These are phyloP conservation scores for Pestalotiopsis sp. DNA, from an alignment of 2,329 filamentous ascomycete species.

Conservation along the genomic window DNA sequence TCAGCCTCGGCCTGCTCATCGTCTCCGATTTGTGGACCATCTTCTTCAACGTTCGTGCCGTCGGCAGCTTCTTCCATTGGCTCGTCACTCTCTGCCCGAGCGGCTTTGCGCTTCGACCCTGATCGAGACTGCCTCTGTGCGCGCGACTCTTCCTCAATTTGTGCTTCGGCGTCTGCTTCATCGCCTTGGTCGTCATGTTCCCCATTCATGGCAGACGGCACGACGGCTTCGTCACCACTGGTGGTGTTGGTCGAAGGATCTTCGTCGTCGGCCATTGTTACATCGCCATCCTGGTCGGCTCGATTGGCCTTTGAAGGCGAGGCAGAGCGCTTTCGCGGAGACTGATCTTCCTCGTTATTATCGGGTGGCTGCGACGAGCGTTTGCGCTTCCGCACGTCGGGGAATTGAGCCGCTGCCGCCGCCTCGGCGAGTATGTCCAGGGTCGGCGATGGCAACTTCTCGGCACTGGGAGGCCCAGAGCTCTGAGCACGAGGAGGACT, in stretches of 20 bases:
- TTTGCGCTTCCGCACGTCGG: conserved; percentile 37
- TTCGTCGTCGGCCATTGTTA: conserved; percentile 36
- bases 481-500: conserved; percentile 27
- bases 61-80: conserved; percentile 29
- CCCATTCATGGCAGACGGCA: conserved; percentile 18
- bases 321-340: conserved; percentile 27
- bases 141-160: conserved; percentile 24
- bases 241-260: conserved; percentile 29
- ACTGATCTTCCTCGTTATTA: conserved; percentile 22
- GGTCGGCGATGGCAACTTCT: conserved; percentile 30
- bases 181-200: conserved; percentile 19
- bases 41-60: conserved; percentile 38
- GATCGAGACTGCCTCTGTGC: conserved; percentile 35
- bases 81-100: conserved; percentile 15
- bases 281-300: conserved; percentile 33
- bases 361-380: conserved; percentile 29
- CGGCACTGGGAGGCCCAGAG: neutral
- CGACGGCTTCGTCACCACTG: conserved; percentile 32
- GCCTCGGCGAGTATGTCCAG: conserved; percentile 33
- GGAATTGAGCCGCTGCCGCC: conserved; percentile 27
- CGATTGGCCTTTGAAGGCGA: conserved; percentile 25
- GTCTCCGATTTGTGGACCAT: conserved; percentile 51
- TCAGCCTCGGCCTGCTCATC: conserved; percentile 58
- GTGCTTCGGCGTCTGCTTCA: conserved; percentile 23
- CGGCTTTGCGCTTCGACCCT: conserved; percentile 34